Evolutionary conservation across 1,139 yeast species (phyloP).

Genomic region (Wickerhamomyces sp.): DNA sequence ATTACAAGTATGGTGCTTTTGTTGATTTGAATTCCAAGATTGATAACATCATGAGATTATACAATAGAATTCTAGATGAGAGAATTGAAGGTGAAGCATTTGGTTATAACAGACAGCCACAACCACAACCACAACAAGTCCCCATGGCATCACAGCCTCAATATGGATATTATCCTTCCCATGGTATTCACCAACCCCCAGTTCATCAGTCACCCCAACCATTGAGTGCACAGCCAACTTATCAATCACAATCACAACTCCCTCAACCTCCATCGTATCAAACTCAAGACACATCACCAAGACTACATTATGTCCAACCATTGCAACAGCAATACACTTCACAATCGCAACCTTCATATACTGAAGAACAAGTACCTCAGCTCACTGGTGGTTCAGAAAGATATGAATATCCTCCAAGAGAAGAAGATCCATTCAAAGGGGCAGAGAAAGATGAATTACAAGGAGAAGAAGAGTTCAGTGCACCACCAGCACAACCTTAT

Average conservation of each 20-base stretch:
- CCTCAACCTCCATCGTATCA: constrained; percentile 1
- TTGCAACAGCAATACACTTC: background rate
- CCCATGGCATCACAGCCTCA: constrained; percentile 6
- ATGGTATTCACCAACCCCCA: constrained; percentile 1
- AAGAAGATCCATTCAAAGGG: constrained; percentile 1
- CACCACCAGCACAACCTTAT: constrained; percentile 7
- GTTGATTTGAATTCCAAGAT: constrained; percentile 80
- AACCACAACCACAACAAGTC: constrained; percentile 3
- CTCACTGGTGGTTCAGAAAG: background rate
- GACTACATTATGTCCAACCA: background rate
- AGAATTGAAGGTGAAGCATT: constrained; percentile 32
- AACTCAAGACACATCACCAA: background rate
- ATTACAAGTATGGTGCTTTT: constrained; percentile 62
- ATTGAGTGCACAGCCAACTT: constrained; percentile 4
- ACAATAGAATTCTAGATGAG: constrained; percentile 73
- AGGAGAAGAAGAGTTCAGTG: constrained; percentile 6
- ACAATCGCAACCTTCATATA: background rate
- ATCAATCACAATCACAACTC: background rate
- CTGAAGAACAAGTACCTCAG: background rate
- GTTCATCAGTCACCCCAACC: constrained; percentile 5
- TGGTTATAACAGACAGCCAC: constrained; percentile 10
- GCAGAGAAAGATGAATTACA: background rate
- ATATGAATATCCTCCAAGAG: constrained; percentile 1
- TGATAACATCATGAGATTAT: constrained; percentile 70
- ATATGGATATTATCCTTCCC: background rate